Evolutionary conservation across 164 flowering plant species (phyloP).

Genomic region (Berberis thunbergii): DNA sequence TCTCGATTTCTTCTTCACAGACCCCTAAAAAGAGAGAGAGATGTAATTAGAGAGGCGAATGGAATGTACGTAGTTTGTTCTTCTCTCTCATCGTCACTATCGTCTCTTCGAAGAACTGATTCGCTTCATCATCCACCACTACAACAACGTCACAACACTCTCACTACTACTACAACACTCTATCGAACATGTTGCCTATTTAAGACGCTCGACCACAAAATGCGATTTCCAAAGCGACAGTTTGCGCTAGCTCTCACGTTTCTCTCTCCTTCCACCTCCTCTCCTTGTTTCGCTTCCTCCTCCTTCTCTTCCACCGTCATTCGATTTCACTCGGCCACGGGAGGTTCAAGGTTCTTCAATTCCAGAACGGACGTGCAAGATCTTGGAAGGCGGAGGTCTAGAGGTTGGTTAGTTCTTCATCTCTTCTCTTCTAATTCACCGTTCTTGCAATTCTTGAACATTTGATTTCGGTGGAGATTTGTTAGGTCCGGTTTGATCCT

Average conservation of each 20-base stretch:
- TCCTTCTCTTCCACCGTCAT: conserved; percentile 4
- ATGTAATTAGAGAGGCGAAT: neutral
- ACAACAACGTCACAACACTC: neutral
- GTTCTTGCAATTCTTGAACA: too few relatives aligned
- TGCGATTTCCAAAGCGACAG: conserved; percentile 41
- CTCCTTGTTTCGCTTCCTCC: conserved; percentile 5
- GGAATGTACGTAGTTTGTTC: too few relatives aligned
- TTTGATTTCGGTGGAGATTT: too few relatives aligned
- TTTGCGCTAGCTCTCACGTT: conserved; percentile 23
- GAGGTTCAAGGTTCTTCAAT: neutral
- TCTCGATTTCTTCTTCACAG: neutral
- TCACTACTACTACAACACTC: neutral
- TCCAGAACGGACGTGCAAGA: neutral
- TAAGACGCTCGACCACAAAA: conserved; percentile 21
- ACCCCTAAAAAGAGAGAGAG: neutral
- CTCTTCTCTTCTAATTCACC: too few relatives aligned
- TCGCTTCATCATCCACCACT: neutral
- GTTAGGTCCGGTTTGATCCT: too few relatives aligned
- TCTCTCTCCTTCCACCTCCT: conserved; percentile 18
- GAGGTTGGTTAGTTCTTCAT: too few relatives aligned
- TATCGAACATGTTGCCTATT: conserved; percentile 21
- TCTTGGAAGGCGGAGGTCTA: neutral
- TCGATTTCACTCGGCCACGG: neutral
- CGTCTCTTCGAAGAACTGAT: neutral
- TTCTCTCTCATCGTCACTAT: too few relatives aligned